Conservation (phyloP, 2,329 filamentous ascomycete genomes). For the Rhexocercosporidium sp. region DNA sequence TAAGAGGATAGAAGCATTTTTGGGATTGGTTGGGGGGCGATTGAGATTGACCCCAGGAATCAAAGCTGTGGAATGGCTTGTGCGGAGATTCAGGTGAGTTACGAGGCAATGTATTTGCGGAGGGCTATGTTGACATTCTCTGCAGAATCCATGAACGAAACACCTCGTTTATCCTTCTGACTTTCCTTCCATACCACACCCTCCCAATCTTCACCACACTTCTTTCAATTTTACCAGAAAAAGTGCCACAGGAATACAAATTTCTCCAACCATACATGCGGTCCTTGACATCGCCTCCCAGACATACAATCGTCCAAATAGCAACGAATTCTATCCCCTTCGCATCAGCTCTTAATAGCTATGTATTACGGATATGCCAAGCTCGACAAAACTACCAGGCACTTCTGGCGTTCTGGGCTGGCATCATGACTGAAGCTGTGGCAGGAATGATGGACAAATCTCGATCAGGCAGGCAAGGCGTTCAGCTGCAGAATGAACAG, state of each 20-base stretch:
- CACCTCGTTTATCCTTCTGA: conserved; percentile 75
- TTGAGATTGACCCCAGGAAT: conserved; percentile 85
- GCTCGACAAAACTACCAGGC: conserved; percentile 76
- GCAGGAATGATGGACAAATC: conserved; percentile 80
- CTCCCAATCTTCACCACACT: conserved; percentile 85
- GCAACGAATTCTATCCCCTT: conserved; percentile 80
- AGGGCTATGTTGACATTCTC: conserved; percentile 16
- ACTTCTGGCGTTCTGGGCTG: conserved; percentile 88
- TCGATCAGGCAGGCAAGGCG: conserved; percentile 74
- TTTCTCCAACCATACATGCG: conserved; percentile 88
- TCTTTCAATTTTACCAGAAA: conserved; percentile 82
- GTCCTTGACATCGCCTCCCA: conserved; percentile 75
- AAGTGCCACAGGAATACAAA: conserved; percentile 75
- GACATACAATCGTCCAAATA: conserved; percentile 82
- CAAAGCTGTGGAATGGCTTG: conserved; percentile 93
- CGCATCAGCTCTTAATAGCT: conserved; percentile 76
- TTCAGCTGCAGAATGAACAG: conserved; percentile 83
- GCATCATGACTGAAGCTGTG: conserved; percentile 83
- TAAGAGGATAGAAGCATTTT: conserved; percentile 77
- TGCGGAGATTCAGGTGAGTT: conserved; percentile 82
- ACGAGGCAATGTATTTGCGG: background rate
- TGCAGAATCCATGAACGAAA: conserved; percentile 89
- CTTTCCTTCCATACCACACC: conserved; percentile 91
- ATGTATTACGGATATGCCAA: conserved; percentile 76
- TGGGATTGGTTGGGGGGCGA: conserved; percentile 77